A percentile compares a stretch with the other conserved stretches of the same genome.
Evolutionary conservation across 2,329 filamentous ascomycete genomes (phyloP).

Genomic region (Aspergillus pseudonomiae): DNA sequence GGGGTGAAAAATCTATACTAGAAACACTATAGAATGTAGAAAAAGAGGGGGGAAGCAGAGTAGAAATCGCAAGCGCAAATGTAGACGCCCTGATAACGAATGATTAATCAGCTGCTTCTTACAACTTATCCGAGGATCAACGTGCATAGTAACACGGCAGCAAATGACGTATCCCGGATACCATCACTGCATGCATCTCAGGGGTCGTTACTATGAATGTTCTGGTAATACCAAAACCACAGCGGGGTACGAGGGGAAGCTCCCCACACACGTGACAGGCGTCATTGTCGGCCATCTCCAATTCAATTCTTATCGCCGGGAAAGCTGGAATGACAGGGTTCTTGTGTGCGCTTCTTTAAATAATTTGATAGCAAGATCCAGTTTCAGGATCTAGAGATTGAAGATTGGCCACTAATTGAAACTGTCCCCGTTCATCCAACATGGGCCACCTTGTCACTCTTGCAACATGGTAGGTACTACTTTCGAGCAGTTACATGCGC

Average conservation of each 20-base stretch:
- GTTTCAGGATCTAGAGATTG: background rate
- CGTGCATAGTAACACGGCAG: background rate
- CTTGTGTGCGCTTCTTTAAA: background rate
- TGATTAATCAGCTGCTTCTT: constrained; percentile 16
- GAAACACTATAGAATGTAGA: background rate
- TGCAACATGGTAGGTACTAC: constrained; percentile 45
- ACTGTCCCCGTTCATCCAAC: constrained; percentile 11
- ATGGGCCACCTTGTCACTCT: constrained; percentile 48
- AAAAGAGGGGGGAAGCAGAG: background rate
- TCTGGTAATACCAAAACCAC: constrained; percentile 16
- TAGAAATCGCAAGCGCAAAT: background rate
- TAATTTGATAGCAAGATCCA: background rate
- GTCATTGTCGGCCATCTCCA: constrained; percentile 21
- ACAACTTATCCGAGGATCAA: constrained; percentile 7
- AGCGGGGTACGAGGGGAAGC: constrained; percentile 20
- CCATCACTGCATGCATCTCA: background rate
- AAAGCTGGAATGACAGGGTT: background rate
- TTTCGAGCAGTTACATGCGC: background rate
- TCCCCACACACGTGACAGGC: constrained; percentile 33
- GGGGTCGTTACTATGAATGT: too few species aligned
- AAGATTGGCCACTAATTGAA: background rate
- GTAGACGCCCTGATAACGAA: background rate
- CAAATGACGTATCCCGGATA: constrained; percentile 11
- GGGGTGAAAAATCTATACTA: background rate
- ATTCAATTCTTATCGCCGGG: constrained; percentile 12